Evolutionary conservation across 495 filamentous ascomycete species (phyloP).

Genomic region (Penicillium ochrochloron): DNA sequence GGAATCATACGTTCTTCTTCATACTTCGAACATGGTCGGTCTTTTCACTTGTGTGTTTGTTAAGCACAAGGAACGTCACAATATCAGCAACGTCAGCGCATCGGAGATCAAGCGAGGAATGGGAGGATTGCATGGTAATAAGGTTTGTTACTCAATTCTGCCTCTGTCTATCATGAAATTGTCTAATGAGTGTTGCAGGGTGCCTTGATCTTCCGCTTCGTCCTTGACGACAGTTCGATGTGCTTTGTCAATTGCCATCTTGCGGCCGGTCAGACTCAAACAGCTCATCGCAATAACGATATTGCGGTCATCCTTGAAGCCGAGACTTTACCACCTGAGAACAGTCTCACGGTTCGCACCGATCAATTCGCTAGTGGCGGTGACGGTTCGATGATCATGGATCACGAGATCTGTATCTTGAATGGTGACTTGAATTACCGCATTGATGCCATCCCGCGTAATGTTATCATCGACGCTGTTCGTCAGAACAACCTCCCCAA

Average conservation of each 20-base stretch:
- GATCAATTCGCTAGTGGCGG: slow-evolving; percentile 87
- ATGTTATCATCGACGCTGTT: slow-evolving; percentile 84
- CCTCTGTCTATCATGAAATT: neutral
- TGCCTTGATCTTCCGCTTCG: slow-evolving; percentile 87
- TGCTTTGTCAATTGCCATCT: slow-evolving; percentile 99
- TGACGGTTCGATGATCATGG: slow-evolving; percentile 93
- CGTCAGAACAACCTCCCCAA: slow-evolving; percentile 80
- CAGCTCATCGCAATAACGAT: slow-evolving; percentile 89
- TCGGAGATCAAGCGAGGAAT: slow-evolving; percentile 93
- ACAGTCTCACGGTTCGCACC: slow-evolving; percentile 59
- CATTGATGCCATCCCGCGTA: slow-evolving; percentile 93
- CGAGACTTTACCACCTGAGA: slow-evolving; percentile 68
- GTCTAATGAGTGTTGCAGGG: slow-evolving; percentile 54
- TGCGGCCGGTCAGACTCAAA: slow-evolving; percentile 89
- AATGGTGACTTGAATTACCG: slow-evolving; percentile 98
- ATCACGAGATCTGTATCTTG: slow-evolving; percentile 93
- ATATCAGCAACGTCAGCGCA: slow-evolving; percentile 74
- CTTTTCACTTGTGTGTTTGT: slow-evolving; percentile 96
- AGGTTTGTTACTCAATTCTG: slow-evolving; percentile 52
- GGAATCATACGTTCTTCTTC: slow-evolving; percentile 81
- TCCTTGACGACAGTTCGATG: slow-evolving; percentile 87
- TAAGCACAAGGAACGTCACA: slow-evolving; percentile 72
- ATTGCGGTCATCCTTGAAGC: slow-evolving; percentile 88
- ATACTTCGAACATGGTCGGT: slow-evolving; percentile 87
- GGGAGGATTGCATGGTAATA: slow-evolving; percentile 93